A percentile compares a stretch with the other conserved stretches of the same genome.
Conservation (phyloP, 2,329 filamentous ascomycete genomes). For the Rutstroemia sp. region DNA sequence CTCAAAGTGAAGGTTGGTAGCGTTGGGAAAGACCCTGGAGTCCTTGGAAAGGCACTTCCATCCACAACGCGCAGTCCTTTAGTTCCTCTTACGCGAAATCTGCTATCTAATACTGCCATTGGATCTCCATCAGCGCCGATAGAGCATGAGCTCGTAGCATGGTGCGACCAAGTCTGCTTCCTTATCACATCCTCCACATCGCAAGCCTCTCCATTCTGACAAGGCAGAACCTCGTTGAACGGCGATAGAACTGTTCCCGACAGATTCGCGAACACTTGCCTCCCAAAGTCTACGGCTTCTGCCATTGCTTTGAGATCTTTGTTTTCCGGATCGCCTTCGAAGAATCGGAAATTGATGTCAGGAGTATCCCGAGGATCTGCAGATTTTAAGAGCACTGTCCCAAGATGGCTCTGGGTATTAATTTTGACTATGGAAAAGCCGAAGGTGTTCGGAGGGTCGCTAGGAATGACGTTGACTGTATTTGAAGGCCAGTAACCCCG, state of each 20-base stretch:
- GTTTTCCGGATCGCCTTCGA: constrained; percentile 25
- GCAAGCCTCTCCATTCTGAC: constrained; percentile 28
- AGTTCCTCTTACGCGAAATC: constrained; percentile 29
- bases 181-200: constrained; percentile 40
- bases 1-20: constrained; percentile 46
- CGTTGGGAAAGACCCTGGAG: constrained; percentile 42
- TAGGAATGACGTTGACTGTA: not conserved
- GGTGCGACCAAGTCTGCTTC: constrained; percentile 48
- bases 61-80: constrained; percentile 48
- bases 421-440: constrained; percentile 37
- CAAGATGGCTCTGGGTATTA: constrained; percentile 46
- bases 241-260: constrained; percentile 29
- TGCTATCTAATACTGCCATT: constrained; percentile 36
- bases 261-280: constrained; percentile 28
- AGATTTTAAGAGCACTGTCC: constrained; percentile 52
- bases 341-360: constrained; percentile 55
- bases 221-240: constrained; percentile 39
- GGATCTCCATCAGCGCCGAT: constrained; percentile 42
- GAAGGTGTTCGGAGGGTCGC: constrained; percentile 21
- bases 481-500: not conserved
- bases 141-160: constrained; percentile 45
- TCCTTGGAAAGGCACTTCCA: constrained; percentile 48
- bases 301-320: constrained; percentile 11
- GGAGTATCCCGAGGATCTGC: constrained; percentile 58
- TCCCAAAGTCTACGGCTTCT: constrained; percentile 13